Evolutionary conservation across 768 basidiomycete genomes (phyloP).

Genomic region (Boletus speciosus): DNA sequence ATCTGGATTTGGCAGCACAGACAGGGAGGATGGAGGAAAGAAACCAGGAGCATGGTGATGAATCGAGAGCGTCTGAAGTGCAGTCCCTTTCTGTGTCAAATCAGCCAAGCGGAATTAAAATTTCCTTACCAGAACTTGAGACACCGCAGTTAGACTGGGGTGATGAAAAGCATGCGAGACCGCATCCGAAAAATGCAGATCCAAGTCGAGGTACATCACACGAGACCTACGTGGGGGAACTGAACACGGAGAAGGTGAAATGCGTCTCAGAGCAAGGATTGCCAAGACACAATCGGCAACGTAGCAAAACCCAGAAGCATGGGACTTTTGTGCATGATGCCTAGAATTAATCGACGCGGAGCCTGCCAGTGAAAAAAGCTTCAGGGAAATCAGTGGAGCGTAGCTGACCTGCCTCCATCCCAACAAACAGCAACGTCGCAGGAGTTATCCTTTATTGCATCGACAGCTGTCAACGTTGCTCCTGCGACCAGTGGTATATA

Average conservation of each 20-base stretch:
- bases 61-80: conserved; percentile 67
- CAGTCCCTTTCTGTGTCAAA: neutral
- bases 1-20: conserved; percentile 42
- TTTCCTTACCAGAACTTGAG: conserved; percentile 47
- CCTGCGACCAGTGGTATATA: conserved; percentile 77
- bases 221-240: conserved; percentile 43
- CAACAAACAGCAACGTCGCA: conserved; percentile 74
- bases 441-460: conserved; percentile 46
- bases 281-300: conserved; percentile 86
- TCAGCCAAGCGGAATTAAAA: neutral
- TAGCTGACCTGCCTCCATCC: conserved; percentile 81
- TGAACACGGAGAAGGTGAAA: conserved; percentile 17
- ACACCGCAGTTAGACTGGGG: conserved; percentile 31
- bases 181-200: conserved; percentile 88
- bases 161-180: conserved; percentile 74
- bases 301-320: conserved; percentile 91
- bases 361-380: neutral
- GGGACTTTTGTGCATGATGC: conserved; percentile 78
- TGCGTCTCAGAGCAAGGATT: conserved; percentile 63
- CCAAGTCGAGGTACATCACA: conserved; percentile 89
- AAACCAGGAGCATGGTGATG: conserved; percentile 84
- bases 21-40: conserved; percentile 64
- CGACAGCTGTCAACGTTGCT: conserved; percentile 71
- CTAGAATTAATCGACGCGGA: conserved; percentile 32
- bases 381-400: neutral